phyloP scores from a whole-genome alignment of 2,329 filamentous ascomycete species.

The Ceratocystis cubensis region DNA sequence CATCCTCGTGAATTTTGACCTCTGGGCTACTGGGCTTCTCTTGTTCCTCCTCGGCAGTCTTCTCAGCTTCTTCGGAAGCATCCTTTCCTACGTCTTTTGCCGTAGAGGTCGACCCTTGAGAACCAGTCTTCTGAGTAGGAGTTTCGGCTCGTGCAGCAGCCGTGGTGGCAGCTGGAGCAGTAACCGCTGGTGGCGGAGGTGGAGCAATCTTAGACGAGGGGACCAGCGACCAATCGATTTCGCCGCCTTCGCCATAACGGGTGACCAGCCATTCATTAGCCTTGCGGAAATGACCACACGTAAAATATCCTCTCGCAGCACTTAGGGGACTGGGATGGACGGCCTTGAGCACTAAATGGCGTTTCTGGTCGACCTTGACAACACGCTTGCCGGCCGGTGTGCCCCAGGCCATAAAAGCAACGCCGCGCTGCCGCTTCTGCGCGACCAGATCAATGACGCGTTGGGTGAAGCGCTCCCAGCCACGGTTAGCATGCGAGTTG shows the following conservation, averaged over 20 bases:
- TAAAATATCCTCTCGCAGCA: slow-evolving; percentile 68
- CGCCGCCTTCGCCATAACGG: slow-evolving; percentile 65
- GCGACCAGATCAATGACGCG: slow-evolving; percentile 80
- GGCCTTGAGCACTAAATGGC: slow-evolving; percentile 71
- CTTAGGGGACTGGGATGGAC: slow-evolving; percentile 92
- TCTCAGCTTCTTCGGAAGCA: slow-evolving; percentile 20
- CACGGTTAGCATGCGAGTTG: slow-evolving; percentile 71
- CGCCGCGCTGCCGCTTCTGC: slow-evolving; percentile 60
- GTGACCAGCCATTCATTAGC: slow-evolving; percentile 73
- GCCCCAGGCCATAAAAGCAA: slow-evolving; percentile 95
- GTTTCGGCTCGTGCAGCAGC: slow-evolving; percentile 8
- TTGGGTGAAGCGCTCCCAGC: slow-evolving; percentile 91
- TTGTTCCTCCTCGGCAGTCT: slow-evolving; percentile 19
- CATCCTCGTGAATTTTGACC: slow-evolving; percentile 14
- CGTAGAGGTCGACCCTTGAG: background rate
- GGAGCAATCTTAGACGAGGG: slow-evolving; percentile 25
- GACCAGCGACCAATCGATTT: slow-evolving; percentile 70
- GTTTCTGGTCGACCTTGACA: slow-evolving; percentile 54
- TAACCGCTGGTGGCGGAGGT: slow-evolving; percentile 15
- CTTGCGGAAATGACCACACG: slow-evolving; percentile 67
- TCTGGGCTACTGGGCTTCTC: slow-evolving; percentile 6
- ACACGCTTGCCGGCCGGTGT: slow-evolving; percentile 71
- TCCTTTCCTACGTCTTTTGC: slow-evolving; percentile 21
- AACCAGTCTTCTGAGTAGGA: slow-evolving; percentile 9
- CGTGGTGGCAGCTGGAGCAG: slow-evolving; percentile 21